Percentiles rank a stretch among this genome's conserved stretches.
phyloP scores from a whole-genome alignment of 352 stramenopile species.

The Pythium rishiriense region DNA sequence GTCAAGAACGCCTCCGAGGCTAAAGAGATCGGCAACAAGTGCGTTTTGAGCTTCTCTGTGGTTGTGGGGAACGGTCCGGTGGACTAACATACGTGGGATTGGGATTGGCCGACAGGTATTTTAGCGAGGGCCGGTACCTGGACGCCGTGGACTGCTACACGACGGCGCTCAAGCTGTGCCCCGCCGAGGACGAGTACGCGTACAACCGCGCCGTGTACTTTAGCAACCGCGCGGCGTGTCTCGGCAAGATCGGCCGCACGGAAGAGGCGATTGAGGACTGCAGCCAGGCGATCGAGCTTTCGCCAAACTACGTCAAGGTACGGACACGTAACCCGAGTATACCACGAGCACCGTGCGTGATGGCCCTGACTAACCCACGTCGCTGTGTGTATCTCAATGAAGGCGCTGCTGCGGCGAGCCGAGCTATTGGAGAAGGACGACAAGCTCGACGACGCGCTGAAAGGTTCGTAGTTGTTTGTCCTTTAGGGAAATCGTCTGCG shows the following conservation, averaged over 20 bases:
- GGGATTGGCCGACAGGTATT: slow-evolving; percentile 43
- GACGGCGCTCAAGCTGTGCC: slow-evolving; percentile 77
- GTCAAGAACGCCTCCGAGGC: slow-evolving; percentile 71
- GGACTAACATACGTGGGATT: no score
- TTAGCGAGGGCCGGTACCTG: slow-evolving; percentile 63
- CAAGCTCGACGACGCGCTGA: slow-evolving; percentile 93
- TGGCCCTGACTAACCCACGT: no score
- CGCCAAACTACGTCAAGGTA: slow-evolving; percentile 96
- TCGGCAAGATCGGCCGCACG: slow-evolving; percentile 59
- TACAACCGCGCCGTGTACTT: slow-evolving; percentile 88
- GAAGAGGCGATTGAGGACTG: slow-evolving; percentile 95
- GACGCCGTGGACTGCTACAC: slow-evolving; percentile 88
- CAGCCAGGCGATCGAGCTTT: slow-evolving; percentile 91
- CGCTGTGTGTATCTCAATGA: not conserved
- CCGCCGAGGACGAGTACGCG: slow-evolving; percentile 68
- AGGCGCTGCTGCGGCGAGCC: slow-evolving; percentile 89
- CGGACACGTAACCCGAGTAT: no score
- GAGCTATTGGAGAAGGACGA: slow-evolving; percentile 92
- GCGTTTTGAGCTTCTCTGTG: slow-evolving; percentile 17
- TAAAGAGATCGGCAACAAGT: slow-evolving; percentile 88
- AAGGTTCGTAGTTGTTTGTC: slow-evolving; percentile 20
- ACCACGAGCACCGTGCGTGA: no score
- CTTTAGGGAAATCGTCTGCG: no score
- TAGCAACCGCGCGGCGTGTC: slow-evolving; percentile 81
- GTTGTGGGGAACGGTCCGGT: no score